Evolutionary conservation across 495 filamentous ascomycete species (phyloP).

Genomic region (Apiosordaria backusii): DNA sequence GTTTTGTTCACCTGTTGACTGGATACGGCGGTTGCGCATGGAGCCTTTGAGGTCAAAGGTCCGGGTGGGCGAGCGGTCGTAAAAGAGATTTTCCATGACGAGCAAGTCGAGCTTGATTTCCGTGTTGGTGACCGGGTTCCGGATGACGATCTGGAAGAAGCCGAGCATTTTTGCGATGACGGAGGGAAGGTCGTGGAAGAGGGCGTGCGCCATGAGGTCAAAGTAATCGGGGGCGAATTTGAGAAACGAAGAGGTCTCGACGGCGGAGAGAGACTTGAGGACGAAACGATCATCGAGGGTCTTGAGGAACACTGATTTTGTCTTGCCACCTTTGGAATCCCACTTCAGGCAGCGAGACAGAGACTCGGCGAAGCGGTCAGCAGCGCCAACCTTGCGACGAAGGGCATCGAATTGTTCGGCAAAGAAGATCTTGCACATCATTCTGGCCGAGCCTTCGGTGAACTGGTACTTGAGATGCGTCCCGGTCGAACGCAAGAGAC

Average conservation of each 20-base stretch:
- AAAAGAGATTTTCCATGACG: conserved; percentile 98
- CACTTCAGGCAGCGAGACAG: conserved; percentile 93
- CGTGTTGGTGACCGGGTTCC: conserved; percentile 83
- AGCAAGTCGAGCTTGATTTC: conserved; percentile 95
- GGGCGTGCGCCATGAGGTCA: conserved; percentile 88
- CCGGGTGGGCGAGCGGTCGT: conserved; percentile 84
- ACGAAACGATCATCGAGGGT: conserved; percentile 93
- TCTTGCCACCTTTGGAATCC: conserved; percentile 98
- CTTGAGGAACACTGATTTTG: conserved; percentile 96
- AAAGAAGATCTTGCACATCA: conserved; percentile 97
- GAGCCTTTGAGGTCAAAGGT: conserved; percentile 98
- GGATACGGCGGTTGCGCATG: conserved; percentile 95
- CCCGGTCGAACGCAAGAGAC: conserved; percentile 74
- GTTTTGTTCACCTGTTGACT: conserved; percentile 89
- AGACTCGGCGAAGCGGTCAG: conserved; percentile 91
- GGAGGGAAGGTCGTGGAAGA: conserved; percentile 94
- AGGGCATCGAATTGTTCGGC: conserved; percentile 97
- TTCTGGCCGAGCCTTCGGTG: conserved; percentile 82
- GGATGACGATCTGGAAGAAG: conserved; percentile 96
- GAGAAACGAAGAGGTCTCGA: conserved; percentile 91
- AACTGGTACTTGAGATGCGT: conserved; percentile 96
- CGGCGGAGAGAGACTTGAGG: conserved; percentile 68
- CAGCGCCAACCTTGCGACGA: conserved; percentile 84
- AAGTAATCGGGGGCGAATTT: conserved; percentile 96
- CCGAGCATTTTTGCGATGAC: conserved; percentile 99